A percentile compares a stretch with the other conserved stretches of the same genome.
These are phyloP conservation scores for Rhexocercosporidium sp. DNA, from an alignment of 2,329 filamentous ascomycete species.

Conservation along the genomic window DNA sequence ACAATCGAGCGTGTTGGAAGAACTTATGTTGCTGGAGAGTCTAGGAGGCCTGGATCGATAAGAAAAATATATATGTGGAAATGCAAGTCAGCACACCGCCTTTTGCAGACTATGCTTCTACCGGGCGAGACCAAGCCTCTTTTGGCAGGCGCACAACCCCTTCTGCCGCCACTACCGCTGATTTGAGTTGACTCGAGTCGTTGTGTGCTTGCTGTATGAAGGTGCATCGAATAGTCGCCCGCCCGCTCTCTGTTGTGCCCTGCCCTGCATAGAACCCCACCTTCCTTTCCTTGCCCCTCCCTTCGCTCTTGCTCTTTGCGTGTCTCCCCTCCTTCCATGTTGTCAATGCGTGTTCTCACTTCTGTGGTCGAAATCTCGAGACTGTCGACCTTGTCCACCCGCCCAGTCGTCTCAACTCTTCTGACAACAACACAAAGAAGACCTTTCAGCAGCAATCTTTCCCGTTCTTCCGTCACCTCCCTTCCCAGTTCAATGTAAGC, in stretches of 20 bases:
- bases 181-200: neutral
- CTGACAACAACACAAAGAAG: constrained; percentile 34
- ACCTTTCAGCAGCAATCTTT: constrained; percentile 30
- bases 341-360: constrained; percentile 41
- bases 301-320: constrained; percentile 6
- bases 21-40: constrained; percentile 39
- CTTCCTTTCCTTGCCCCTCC: constrained; percentile 12
- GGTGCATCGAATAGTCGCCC: neutral
- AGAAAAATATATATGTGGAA: neutral
- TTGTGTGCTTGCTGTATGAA: neutral
- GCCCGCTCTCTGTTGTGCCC: no score
- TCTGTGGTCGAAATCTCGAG: constrained; percentile 35
- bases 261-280: constrained; percentile 17
- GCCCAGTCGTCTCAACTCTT: constrained; percentile 33
- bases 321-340: constrained; percentile 17
- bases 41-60: neutral
- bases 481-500: constrained; percentile 27
- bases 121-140: constrained; percentile 2
- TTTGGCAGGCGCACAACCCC: constrained; percentile 3
- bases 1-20: constrained; percentile 38
- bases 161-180: constrained; percentile 1
- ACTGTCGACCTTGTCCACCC: constrained; percentile 32
- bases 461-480: constrained; percentile 20
- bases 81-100: constrained; percentile 21
- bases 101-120: constrained; percentile 1